These are phyloP conservation scores for Cornus florida DNA, from an alignment of 148 eudicot genomes.

Conservation along the genomic window DNA sequence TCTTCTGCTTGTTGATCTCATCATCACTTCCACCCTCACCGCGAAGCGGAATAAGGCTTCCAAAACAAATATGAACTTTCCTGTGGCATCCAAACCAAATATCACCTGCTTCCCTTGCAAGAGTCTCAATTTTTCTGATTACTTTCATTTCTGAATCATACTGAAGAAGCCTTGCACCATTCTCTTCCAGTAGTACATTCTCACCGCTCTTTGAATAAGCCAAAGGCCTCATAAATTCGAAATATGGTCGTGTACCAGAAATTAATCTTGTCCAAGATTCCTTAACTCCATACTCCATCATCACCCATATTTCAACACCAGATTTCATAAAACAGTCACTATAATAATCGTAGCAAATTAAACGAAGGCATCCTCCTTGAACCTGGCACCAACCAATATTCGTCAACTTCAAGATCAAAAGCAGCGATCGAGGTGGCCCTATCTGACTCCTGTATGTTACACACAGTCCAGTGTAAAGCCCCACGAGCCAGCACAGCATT, in stretches of 20 bases:
- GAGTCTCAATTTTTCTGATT: background rate
- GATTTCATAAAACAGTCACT: too few relatives aligned
- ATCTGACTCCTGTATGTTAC: background rate
- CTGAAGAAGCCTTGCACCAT: conserved; percentile 23
- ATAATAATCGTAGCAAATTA: conserved; percentile 19
- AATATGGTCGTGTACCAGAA: conserved; percentile 11
- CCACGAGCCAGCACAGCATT: conserved; percentile 25
- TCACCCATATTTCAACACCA: conserved; percentile 41
- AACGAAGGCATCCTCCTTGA: conserved; percentile 25
- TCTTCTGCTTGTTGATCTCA: too few relatives aligned
- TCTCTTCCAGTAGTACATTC: conserved; percentile 29
- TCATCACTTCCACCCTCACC: too few relatives aligned
- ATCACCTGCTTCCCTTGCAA: too few relatives aligned
- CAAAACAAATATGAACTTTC: too few relatives aligned
- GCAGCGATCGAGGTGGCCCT: conserved; percentile 19
- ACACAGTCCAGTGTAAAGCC: conserved; percentile 45
- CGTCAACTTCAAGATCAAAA: conserved; percentile 30
- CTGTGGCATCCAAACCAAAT: conserved; percentile 27
- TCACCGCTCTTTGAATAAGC: conserved; percentile 34
- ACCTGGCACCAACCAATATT: conserved; percentile 17
- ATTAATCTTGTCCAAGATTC: conserved; percentile 42
- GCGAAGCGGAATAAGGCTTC: too few relatives aligned
- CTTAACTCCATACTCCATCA: conserved; percentile 39
- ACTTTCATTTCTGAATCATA: conserved; percentile 20
- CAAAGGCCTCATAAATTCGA: conserved; percentile 24